Evolutionary conservation across 371 early-diverging fungal species (phyloP).

Genomic region (Haplosporangium sp.): DNA sequence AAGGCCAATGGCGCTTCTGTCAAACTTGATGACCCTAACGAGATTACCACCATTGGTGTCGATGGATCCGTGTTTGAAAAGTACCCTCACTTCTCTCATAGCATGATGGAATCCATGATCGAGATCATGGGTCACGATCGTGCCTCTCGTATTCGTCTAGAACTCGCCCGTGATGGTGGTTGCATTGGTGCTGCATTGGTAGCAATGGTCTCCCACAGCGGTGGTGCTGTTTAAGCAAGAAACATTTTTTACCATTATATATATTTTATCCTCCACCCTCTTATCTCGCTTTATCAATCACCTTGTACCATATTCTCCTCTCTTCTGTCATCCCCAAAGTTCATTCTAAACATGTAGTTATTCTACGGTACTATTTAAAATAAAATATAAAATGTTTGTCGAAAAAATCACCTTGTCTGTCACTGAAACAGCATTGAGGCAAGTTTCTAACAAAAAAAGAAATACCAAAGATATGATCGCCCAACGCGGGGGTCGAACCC

Average conservation of each 20-base stretch:
- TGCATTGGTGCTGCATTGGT: slow-evolving; percentile 61
- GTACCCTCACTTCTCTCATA: slow-evolving; percentile 54
- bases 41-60: slow-evolving; percentile 56
- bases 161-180: slow-evolving; percentile 59
- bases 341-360: too few relatives aligned
- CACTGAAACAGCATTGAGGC: too few relatives aligned
- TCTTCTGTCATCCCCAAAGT: too few relatives aligned
- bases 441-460: slow-evolving; percentile 3
- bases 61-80: slow-evolving; percentile 59
- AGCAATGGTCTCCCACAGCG: slow-evolving; percentile 49
- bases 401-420: too few relatives aligned
- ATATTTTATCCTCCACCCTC: not conserved
- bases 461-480: slow-evolving; percentile 6
- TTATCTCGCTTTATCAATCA: not conserved
- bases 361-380: too few relatives aligned
- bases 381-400: too few relatives aligned
- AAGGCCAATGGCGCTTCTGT: slow-evolving; percentile 52
- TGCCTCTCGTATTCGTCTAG: slow-evolving; percentile 54
- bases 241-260: not conserved
- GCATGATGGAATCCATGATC: slow-evolving; percentile 48
- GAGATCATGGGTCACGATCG: slow-evolving; percentile 50
- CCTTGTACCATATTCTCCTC: slow-evolving; percentile 4
- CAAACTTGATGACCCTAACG: slow-evolving; percentile 41
- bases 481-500: not conserved
- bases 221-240: slow-evolving; percentile 44